Evolutionary conservation across 768 basidiomycete genomes (phyloP).

Genomic region (Rhizopogon vinicolor): DNA sequence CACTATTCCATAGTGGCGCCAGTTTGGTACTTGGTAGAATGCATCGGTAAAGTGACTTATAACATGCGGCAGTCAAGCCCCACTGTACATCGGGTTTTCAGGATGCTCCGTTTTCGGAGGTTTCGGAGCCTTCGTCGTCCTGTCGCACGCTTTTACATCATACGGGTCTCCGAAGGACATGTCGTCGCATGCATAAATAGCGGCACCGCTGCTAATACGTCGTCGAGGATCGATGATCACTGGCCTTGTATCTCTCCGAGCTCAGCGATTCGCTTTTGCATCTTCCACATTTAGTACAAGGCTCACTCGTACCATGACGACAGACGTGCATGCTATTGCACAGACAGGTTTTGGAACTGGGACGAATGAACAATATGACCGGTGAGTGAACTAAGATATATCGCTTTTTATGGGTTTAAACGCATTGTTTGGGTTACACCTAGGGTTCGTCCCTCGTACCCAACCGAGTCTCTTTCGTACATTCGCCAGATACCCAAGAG

Average conservation of each 20-base stretch:
- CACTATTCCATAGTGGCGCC: too few species aligned
- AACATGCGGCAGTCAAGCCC: too few species aligned
- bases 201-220: background rate
- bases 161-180: background rate
- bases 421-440: background rate
- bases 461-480: slow-evolving; percentile 50
- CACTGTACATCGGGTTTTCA: too few species aligned
- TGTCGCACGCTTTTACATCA: background rate
- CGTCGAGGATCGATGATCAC: background rate
- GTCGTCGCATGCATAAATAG: background rate
- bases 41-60: too few species aligned
- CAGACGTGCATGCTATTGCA: slow-evolving; percentile 61
- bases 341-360: slow-evolving; percentile 69
- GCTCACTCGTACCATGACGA: slow-evolving; percentile 19
- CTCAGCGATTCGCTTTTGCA: background rate
- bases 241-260: background rate
- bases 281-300: background rate
- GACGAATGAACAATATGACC: slow-evolving; percentile 81
- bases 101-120: too few species aligned
- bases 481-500: slow-evolving; percentile 47
- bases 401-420: background rate
- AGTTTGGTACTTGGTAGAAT: too few species aligned
- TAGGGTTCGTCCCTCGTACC: slow-evolving; percentile 84
- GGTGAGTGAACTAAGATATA: slow-evolving; percentile 30
- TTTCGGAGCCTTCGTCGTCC: background rate